These are phyloP conservation scores for Wallacemonas collosoma DNA, from an alignment of 208 protist species.

Conservation along the genomic window DNA sequence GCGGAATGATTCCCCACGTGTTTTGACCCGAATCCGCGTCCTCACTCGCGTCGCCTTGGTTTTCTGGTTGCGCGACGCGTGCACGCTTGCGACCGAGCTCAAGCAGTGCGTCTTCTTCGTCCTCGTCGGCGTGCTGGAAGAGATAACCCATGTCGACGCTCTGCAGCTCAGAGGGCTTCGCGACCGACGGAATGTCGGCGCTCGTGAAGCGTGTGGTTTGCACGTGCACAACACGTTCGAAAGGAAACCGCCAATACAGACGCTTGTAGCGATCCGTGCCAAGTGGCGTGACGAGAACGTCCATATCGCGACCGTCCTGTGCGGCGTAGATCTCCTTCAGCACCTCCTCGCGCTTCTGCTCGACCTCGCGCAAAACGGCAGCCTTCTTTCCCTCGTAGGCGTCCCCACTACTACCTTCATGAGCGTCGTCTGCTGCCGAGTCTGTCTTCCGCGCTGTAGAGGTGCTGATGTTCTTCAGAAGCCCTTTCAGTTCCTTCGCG, in stretches of 20 bases:
- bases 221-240: conserved; percentile 66
- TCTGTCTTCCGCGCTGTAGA: conserved; percentile 1
- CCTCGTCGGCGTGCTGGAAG: conserved; percentile 59
- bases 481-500: conserved; percentile 67
- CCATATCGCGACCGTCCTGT: conserved; percentile 57
- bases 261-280: conserved; percentile 87
- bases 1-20: conserved; percentile 67
- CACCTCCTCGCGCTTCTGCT: conserved; percentile 37
- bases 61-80: not conserved
- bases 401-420: conserved; percentile 2
- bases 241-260: conserved; percentile 88
- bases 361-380: conserved; percentile 36
- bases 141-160: conserved; percentile 19
- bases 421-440: not conserved
- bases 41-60: not conserved
- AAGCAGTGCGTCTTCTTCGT: conserved; percentile 13
- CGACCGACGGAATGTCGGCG: conserved; percentile 28
- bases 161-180: conserved; percentile 43
- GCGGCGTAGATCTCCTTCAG: conserved; percentile 27
- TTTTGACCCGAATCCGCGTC: conserved; percentile 27
- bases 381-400: conserved; percentile 30
- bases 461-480: conserved; percentile 45
- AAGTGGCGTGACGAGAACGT: conserved; percentile 64
- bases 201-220: conserved; percentile 55
- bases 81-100: conserved; percentile 1